Evolutionary conservation across 73 alveolate species (phyloP), one percentile per base, ranked within the genome.

Genomic region (Paramecium biaurelia): DNA sequence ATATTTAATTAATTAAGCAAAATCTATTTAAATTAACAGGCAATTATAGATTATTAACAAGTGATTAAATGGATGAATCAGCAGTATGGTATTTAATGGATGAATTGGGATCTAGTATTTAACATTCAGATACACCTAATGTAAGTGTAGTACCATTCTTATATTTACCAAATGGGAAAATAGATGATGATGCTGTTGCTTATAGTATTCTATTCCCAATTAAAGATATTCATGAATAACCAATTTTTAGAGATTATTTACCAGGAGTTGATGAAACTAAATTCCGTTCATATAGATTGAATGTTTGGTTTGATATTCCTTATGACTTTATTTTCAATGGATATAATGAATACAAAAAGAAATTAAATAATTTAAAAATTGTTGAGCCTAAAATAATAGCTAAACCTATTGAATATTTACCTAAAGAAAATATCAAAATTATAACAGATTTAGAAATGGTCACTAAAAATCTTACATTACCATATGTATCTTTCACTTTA

Each of bases 101-200:
- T 89, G 99, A 97, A 92, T 95, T 97, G 20, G 99, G 99, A 38
- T 76, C 97, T 10, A 92, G 98, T 2, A 94, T 98, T 34, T 82
- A 59, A 30, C 99, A 98, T 86, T 95, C 99, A 89, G 99, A 98
- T 92, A 70, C 85, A 21, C 99, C 99, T 42, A 98, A 97, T 86
- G 87, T 95, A 89, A 94, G 94, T 11, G 74, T 98, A 58, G 97
- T 92, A 53, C 99, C 99, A n/a, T 97, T 98, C 87, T 85, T 98
- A 45, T 97, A 94, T 85, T 85, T 96, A 74, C 97, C 98, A 57
- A 92, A 93, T 56, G 93, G 93, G 14, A 94, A 93, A 76, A 76
- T 96, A 59, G 97, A 96, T 88, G 97, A 96, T 32, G 93, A 90
- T 21, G 95, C 98, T 5, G 96, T 94, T 24, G 92, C 98, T 0